A percentile compares a stretch with the other conserved stretches of the same genome.
Evolutionary conservation across 371 early-diverging fungal species (phyloP).

Genomic region (Nematocida sp.): DNA sequence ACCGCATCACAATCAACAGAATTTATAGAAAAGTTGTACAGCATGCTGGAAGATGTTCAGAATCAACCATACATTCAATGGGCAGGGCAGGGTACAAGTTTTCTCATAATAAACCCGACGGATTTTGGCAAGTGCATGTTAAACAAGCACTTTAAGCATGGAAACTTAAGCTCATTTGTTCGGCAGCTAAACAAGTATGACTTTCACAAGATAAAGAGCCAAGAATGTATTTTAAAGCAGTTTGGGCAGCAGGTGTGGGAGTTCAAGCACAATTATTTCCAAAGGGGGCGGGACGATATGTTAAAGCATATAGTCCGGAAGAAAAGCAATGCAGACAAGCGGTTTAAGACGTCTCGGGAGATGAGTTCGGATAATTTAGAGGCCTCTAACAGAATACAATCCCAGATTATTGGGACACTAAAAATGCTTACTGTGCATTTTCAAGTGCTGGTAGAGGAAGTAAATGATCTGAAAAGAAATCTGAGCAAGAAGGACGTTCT

Average conservation of each 20-base stretch:
- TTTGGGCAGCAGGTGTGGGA: conserved; percentile 65
- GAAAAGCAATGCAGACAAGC: conserved; percentile 60
- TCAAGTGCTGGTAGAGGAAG: conserved; percentile 65
- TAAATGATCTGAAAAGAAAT: conserved; percentile 65
- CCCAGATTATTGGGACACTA: conserved; percentile 60
- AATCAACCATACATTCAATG: conserved; percentile 71
- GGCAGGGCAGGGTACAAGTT: conserved; percentile 76
- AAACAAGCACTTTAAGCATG: conserved; percentile 81
- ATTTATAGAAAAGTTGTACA: conserved; percentile 69
- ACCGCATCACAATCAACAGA: conserved; percentile 31
- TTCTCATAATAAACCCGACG: conserved; percentile 77
- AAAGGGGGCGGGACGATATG: conserved; percentile 59
- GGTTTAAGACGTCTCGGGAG: conserved; percentile 39
- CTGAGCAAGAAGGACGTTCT: conserved; percentile 53
- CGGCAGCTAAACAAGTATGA: conserved; percentile 91
- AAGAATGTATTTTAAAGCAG: conserved; percentile 42
- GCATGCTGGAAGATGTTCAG: conserved; percentile 64
- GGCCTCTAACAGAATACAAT: conserved; percentile 57
- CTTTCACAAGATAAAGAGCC: conserved; percentile 77
- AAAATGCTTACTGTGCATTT: conserved; percentile 66
- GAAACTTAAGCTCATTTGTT: conserved; percentile 84
- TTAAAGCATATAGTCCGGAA: conserved; percentile 67
- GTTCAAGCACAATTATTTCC: conserved; percentile 68
- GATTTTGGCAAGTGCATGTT: conserved; percentile 76
- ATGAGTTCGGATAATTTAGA: conserved; percentile 52